A percentile compares a stretch with the other conserved stretches of the same genome.
Conservation (phyloP, 495 filamentous ascomycete genomes). For the Penicillium egyptiacum region DNA sequence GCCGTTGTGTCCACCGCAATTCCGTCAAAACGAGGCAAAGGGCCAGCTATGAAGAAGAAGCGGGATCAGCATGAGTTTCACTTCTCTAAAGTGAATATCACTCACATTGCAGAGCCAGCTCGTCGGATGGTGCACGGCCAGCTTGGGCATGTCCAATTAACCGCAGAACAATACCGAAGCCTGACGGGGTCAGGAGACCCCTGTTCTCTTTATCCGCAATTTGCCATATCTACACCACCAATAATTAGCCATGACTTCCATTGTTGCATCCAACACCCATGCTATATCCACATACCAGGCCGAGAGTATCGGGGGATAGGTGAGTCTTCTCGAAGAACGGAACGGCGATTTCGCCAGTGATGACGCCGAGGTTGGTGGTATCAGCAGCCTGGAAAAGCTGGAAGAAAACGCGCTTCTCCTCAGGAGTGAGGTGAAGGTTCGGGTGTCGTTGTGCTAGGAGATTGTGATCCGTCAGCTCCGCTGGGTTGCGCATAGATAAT, state of each 20-base stretch:
- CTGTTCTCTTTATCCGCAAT: slow-evolving; percentile 96
- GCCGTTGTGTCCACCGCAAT: slow-evolving; percentile 46
- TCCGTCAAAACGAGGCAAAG: slow-evolving; percentile 90
- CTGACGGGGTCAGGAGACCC: slow-evolving; percentile 84
- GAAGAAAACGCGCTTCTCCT: slow-evolving; percentile 91
- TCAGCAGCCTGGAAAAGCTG: slow-evolving; percentile 90
- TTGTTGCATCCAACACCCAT: not conserved
- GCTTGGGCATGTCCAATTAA: slow-evolving; percentile 96
- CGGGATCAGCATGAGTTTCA: slow-evolving; percentile 19
- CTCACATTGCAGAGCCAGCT: slow-evolving; percentile 69
- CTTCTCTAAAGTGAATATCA: slow-evolving; percentile 6
- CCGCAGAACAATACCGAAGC: slow-evolving; percentile 86
- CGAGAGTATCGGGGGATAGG: slow-evolving; percentile 77
- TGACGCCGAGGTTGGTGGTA: slow-evolving; percentile 83
- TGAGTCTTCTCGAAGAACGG: slow-evolving; percentile 98
- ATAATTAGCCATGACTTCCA: slow-evolving; percentile 8
- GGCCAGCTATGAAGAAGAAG: slow-evolving; percentile 58
- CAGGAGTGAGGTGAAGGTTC: slow-evolving; percentile 81
- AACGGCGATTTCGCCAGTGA: slow-evolving; percentile 93
- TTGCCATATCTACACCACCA: slow-evolving; percentile 81
- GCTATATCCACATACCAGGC: slow-evolving; percentile 64
- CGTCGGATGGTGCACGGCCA: slow-evolving; percentile 72
- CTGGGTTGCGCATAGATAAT: slow-evolving; percentile 15
- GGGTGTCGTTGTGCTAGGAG: slow-evolving; percentile 48
- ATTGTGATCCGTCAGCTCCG: slow-evolving; percentile 30